Evolutionary conservation across 768 basidiomycete species (phyloP).

Genomic region (Chalciporus piperatus): DNA sequence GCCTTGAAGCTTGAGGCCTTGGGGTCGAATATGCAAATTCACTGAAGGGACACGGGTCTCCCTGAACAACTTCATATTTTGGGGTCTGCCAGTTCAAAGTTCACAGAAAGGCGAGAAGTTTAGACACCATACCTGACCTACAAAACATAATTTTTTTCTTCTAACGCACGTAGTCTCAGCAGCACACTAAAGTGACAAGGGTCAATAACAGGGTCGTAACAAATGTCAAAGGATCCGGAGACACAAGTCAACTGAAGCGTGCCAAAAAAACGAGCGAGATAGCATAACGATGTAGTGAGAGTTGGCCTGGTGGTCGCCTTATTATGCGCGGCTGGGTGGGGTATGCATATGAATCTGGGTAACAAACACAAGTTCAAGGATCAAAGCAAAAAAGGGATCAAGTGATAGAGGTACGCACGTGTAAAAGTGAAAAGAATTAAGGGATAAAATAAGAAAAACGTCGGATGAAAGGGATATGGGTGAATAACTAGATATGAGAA

Average conservation of each 20-base stretch:
- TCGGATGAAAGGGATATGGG: conserved; percentile 17
- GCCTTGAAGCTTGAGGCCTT: neutral
- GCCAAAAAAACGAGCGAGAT: conserved; percentile 23
- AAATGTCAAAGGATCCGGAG: conserved; percentile 13
- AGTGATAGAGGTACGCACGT: conserved; percentile 20
- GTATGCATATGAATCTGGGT: conserved; percentile 25
- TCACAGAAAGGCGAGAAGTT: neutral
- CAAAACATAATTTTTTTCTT: conserved; percentile 21
- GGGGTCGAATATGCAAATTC: neutral
- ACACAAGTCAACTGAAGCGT: conserved; percentile 10
- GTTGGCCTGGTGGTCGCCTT: conserved; percentile 13
- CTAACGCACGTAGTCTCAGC: conserved; percentile 10
- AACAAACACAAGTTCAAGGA: conserved; percentile 16
- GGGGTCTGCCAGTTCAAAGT: too few relatives aligned
- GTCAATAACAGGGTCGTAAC: conserved; percentile 25
- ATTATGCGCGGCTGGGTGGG: conserved; percentile 20
- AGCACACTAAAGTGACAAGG: conserved; percentile 13
- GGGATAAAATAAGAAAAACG: conserved; percentile 18
- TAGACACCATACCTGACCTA: conserved; percentile 2
- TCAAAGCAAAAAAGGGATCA: conserved; percentile 15
- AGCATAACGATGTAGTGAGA: conserved; percentile 24
- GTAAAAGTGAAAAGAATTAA: conserved; percentile 24
- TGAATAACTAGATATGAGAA: conserved; percentile 30
- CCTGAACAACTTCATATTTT: too few relatives aligned
- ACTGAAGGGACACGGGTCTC: neutral